phyloP scores from a whole-genome alignment of 371 early-diverging fungal genomes.

The Lichtheimia hyalospora region DNA sequence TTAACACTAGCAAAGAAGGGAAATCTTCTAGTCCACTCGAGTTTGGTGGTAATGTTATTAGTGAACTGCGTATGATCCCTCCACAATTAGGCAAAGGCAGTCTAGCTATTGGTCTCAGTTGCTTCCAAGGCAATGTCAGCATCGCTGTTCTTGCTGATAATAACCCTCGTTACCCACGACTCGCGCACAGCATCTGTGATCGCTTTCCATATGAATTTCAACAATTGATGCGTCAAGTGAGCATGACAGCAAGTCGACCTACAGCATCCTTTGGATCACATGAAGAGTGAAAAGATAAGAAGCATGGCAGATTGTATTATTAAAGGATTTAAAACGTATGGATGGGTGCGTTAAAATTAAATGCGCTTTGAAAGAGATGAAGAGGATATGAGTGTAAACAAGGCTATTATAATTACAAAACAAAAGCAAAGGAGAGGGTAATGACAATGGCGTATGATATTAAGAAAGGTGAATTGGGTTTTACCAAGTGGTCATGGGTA shows the following conservation, averaged over 20 bases:
- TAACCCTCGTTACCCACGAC: constrained; percentile 20
- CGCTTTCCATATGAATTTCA: constrained; percentile 29
- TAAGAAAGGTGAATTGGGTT: neutral
- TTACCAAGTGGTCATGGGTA: constrained; percentile 11
- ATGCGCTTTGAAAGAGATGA: too few relatives aligned
- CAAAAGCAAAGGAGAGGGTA: neutral
- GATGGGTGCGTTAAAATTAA: too few relatives aligned
- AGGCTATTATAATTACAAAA: too few relatives aligned
- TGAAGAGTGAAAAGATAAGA: too few relatives aligned
- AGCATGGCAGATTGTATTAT: too few relatives aligned
- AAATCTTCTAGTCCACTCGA: constrained; percentile 21
- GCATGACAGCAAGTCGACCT: constrained; percentile 13
- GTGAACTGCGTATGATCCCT: constrained; percentile 23
- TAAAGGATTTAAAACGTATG: too few relatives aligned
- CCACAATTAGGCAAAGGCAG: constrained; percentile 38
- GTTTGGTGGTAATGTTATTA: constrained; percentile 34
- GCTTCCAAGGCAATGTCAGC: constrained; percentile 30
- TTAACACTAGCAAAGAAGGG: too few relatives aligned
- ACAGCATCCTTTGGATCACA: too few relatives aligned
- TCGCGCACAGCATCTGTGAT: constrained; percentile 23
- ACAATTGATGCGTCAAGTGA: constrained; percentile 28
- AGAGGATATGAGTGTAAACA: too few relatives aligned
- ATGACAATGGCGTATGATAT: neutral
- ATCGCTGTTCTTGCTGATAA: constrained; percentile 32
- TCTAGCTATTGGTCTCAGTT: constrained; percentile 34